Percentiles rank a stretch among this genome's conserved stretches.
These are phyloP conservation scores for Sarcodon sp. DNA, from an alignment of 768 basidiomycete species.

Conservation along the genomic window DNA sequence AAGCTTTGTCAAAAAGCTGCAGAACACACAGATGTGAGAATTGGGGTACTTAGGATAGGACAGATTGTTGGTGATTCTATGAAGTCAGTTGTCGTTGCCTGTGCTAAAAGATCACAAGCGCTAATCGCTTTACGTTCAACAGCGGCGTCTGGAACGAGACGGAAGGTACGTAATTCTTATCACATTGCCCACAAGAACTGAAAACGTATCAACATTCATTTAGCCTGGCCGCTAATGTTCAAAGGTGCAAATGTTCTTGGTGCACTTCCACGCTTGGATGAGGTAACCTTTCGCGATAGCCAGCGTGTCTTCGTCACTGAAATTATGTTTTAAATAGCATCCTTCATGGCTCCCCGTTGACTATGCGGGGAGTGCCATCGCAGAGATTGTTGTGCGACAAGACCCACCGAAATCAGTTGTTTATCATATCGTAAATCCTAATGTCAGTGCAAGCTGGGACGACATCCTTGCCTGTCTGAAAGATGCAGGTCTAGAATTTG, in stretches of 20 bases:
- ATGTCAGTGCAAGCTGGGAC: slow-evolving; percentile 21
- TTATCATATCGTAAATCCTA: slow-evolving; percentile 26
- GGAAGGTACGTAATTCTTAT: slow-evolving; percentile 10
- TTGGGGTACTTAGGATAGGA: slow-evolving; percentile 33
- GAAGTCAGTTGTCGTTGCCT: slow-evolving; percentile 9
- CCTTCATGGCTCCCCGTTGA: slow-evolving; percentile 43
- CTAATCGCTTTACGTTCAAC: neutral
- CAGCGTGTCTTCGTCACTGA: neutral
- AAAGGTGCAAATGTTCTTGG: slow-evolving; percentile 28
- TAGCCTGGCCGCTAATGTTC: slow-evolving; percentile 27
- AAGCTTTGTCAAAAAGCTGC: slow-evolving; percentile 34
- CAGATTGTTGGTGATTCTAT: slow-evolving; percentile 41
- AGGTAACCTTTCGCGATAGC: slow-evolving; percentile 4
- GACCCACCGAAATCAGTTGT: slow-evolving; percentile 10
- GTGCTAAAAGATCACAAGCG: neutral
- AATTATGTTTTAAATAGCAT: slow-evolving; percentile 10
- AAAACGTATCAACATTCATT: too few species aligned
- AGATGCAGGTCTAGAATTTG: slow-evolving; percentile 24
- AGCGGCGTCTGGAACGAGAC: slow-evolving; percentile 44
- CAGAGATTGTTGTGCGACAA: slow-evolving; percentile 24
- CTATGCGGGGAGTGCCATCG: slow-evolving; percentile 31
- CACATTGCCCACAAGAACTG: too few species aligned
- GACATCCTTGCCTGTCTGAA: slow-evolving; percentile 27
- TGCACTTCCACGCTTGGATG: slow-evolving; percentile 17
- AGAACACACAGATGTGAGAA: slow-evolving; percentile 12